Percentiles rank a stretch among this genome's conserved stretches.
Evolutionary conservation across 352 stramenopile species (phyloP).

Genomic region (Ochromonadaceae sp.): DNA sequence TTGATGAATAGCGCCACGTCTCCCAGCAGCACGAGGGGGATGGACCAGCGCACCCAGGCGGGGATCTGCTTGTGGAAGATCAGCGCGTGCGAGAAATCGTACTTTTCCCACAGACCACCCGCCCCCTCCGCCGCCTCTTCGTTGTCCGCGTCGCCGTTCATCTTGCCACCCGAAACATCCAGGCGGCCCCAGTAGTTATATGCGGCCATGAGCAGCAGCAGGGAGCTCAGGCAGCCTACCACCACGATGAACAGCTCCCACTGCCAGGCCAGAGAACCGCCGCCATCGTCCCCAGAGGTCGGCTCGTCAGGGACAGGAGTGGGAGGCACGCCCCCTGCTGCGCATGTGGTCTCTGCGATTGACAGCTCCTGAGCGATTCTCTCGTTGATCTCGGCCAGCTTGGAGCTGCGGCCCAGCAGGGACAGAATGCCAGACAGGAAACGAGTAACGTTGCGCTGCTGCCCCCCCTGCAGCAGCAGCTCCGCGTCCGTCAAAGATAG

Average conservation of each 20-base stretch:
- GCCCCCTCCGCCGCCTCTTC: background rate
- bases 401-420: too few relatives aligned
- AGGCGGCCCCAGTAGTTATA: background rate
- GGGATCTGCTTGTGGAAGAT: slow-evolving; percentile 1
- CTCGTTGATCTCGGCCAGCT: too few relatives aligned
- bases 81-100: background rate
- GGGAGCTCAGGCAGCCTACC: background rate
- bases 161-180: background rate
- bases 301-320: too few relatives aligned
- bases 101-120: background rate
- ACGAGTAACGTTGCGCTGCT: too few relatives aligned
- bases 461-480: too few relatives aligned
- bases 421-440: too few relatives aligned
- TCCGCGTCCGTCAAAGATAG: too few relatives aligned
- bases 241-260: slow-evolving; percentile 1
- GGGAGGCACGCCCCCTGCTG: too few relatives aligned
- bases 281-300: too few relatives aligned
- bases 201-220: background rate
- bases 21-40: background rate
- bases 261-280: background rate
- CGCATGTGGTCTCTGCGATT: too few relatives aligned
- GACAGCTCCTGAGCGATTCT: too few relatives aligned
- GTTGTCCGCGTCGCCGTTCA: background rate
- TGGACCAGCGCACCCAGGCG: background rate
- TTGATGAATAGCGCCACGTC: slow-evolving; percentile 11